Percentiles rank a stretch among this genome's conserved stretches.
Conservation (phyloP, 2,329 filamentous ascomycete genomes). For the Neospermospora avenae region DNA sequence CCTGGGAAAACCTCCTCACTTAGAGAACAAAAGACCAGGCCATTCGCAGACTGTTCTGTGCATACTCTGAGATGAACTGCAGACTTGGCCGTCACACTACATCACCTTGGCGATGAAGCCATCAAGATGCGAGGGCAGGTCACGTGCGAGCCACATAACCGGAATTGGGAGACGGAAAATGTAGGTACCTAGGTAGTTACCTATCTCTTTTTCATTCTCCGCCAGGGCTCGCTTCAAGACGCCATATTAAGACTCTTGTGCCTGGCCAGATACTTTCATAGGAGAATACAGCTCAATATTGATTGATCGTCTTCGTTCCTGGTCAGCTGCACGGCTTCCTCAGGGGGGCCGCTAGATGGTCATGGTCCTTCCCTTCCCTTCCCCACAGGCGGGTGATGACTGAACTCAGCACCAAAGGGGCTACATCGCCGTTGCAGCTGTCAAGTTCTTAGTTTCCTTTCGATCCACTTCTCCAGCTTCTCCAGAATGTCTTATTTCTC, state of each 20-base stretch:
- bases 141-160: neutral
- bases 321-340: neutral
- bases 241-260: neutral
- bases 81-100: conserved; percentile 2
- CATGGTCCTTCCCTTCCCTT: neutral
- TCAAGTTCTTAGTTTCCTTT: neutral
- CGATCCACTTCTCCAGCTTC: conserved; percentile 2
- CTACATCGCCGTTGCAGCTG: neutral
- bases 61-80: neutral
- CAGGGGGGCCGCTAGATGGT: neutral
- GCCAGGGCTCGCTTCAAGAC: neutral
- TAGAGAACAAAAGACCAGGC: neutral
- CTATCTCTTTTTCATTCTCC: neutral
- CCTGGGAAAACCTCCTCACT: too few species aligned
- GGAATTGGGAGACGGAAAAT: neutral
- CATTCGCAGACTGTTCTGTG: neutral
- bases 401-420: neutral
- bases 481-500: neutral
- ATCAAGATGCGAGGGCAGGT: neutral
- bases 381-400: neutral
- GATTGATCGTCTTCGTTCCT: neutral
- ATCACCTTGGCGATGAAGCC: conserved; percentile 1
- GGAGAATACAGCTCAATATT: neutral
- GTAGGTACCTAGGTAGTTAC: neutral
- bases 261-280: neutral